Conservation (phyloP, 129 eudicot species). For the Silybum marianum region DNA sequence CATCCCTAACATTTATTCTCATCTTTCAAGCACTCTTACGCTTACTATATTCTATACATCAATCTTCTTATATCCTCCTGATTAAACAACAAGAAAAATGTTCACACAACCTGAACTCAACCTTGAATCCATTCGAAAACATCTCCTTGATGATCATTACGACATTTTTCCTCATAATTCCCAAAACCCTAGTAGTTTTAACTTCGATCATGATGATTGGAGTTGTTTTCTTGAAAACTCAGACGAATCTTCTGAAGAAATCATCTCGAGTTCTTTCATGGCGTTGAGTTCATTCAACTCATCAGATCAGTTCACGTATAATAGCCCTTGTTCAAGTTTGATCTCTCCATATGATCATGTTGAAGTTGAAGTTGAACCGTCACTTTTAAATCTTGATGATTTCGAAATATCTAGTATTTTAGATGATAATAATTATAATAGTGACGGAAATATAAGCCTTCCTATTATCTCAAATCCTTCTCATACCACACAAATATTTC, state of each 20-base stretch:
- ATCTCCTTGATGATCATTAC: constrained; percentile 35
- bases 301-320: background rate
- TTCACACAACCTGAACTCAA: constrained; percentile 4
- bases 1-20: background rate
- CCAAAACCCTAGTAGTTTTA: background rate
- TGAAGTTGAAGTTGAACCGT: background rate
- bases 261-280: background rate
- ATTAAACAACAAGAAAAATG: background rate
- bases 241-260: background rate
- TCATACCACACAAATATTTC: background rate
- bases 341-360: background rate
- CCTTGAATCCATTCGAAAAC: constrained; percentile 32
- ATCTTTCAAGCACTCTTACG: background rate
- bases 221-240: constrained; percentile 6
- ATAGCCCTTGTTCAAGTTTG: background rate
- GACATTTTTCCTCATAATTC: constrained; percentile 3
- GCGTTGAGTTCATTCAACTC: background rate
- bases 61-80: background rate
- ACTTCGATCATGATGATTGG: background rate
- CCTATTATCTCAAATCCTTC: background rate
- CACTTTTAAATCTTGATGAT: background rate
- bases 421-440: background rate
- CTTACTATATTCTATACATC: too few relatives aligned
- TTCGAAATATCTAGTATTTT: background rate
- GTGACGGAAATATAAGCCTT: background rate